These are phyloP conservation scores for Tausonia pullulans DNA, from an alignment of 1,284 basidiomycete genomes.

Conservation along the genomic window DNA sequence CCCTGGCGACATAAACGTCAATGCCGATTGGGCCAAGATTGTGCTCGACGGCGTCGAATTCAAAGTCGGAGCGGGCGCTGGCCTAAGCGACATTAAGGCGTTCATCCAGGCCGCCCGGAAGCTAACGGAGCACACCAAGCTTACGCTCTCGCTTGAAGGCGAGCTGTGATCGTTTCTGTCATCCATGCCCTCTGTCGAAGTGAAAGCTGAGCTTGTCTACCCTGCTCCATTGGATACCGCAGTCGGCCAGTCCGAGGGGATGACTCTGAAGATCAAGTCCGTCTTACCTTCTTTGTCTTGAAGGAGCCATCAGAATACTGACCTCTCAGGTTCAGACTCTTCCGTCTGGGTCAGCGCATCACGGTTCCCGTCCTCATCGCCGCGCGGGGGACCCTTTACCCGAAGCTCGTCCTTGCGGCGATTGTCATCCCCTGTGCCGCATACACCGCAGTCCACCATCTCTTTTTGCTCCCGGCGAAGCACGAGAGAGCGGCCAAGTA, in stretches of 20 bases:
- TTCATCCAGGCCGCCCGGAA: conserved; percentile 31
- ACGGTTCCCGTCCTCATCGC: conserved; percentile 45
- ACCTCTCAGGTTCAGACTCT: conserved; percentile 22
- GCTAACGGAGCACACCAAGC: conserved; percentile 27
- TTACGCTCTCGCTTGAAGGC: conserved; percentile 24
- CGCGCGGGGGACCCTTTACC: conserved; percentile 21
- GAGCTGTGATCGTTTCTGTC: background rate
- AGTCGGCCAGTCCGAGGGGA: conserved; percentile 22
- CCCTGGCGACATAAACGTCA: conserved; percentile 24
- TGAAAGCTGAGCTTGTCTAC: background rate
- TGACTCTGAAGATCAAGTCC: conserved; percentile 16
- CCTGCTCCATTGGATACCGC: conserved; percentile 26
- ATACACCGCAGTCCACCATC: conserved; percentile 46
- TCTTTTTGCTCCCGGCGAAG: conserved; percentile 47
- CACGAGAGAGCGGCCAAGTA: conserved; percentile 40
- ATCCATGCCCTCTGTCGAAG: background rate
- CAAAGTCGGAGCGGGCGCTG: conserved; percentile 32
- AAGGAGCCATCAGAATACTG: background rate
- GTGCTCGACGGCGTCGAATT: conserved; percentile 37
- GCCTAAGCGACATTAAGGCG: conserved; percentile 22
- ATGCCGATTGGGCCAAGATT: conserved; percentile 35
- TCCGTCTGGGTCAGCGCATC: conserved; percentile 44
- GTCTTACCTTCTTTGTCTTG: background rate
- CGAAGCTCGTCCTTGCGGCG: conserved; percentile 41
- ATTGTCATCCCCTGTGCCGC: conserved; percentile 43